Conservation (phyloP, 257 asterid species). For the Nicotiana otophora region DNA sequence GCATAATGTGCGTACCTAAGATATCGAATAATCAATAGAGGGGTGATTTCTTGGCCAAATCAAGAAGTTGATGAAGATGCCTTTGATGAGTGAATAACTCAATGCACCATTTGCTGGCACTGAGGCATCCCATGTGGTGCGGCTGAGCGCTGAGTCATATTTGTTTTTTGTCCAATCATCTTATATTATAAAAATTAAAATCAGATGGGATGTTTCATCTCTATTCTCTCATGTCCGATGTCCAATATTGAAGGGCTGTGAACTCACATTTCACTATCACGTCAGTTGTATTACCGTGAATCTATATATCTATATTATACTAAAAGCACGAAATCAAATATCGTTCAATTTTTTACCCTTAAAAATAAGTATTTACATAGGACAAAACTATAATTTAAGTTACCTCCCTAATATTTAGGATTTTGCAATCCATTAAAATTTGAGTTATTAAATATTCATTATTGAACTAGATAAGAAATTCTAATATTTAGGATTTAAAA, state of each 20-base stretch:
- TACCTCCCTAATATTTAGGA: too few species aligned
- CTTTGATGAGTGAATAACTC: neutral
- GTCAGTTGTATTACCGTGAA: neutral
- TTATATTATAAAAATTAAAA: neutral
- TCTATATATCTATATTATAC: too few species aligned
- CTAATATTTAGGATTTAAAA: too few species aligned
- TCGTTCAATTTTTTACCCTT: too few species aligned
- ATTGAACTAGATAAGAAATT: too few species aligned
- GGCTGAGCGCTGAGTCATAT: neutral
- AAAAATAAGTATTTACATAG: too few species aligned
- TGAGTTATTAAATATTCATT: too few species aligned
- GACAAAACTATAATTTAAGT: too few species aligned
- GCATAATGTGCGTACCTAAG: neutral
- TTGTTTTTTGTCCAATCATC: neutral
- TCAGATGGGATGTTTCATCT: neutral
- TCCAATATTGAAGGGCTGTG: neutral
- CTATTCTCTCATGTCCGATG: neutral
- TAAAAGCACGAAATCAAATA: too few species aligned
- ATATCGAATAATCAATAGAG: neutral
- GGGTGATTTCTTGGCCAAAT: neutral
- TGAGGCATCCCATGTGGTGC: slow-evolving; percentile 9
- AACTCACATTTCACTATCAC: neutral
- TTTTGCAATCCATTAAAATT: too few species aligned
- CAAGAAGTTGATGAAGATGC: neutral
- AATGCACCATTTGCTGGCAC: neutral